A percentile compares a stretch with the other conserved stretches of the same genome.
These are phyloP conservation scores for Penicillium sp. DNA, from an alignment of 2,329 filamentous ascomycete genomes.

Conservation along the genomic window DNA sequence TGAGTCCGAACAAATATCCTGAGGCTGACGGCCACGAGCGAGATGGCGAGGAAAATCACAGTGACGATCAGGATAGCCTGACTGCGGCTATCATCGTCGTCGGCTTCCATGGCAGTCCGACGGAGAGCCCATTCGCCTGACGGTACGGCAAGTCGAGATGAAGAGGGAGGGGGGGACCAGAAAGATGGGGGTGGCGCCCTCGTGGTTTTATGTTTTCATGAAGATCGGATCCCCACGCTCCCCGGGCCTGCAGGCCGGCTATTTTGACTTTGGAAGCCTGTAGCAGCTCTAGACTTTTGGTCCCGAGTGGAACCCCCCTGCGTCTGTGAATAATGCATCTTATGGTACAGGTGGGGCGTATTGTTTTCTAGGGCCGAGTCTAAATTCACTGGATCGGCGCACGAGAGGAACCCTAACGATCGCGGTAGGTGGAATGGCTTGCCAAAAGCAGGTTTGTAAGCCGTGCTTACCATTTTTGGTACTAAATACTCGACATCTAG, in stretches of 20 bases:
- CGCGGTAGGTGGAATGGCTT: neutral
- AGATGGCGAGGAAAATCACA: slow-evolving; percentile 42
- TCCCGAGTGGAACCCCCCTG: slow-evolving; percentile 4
- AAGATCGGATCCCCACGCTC: slow-evolving; percentile 5
- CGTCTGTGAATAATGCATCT: slow-evolving; percentile 1
- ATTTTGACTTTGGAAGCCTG: slow-evolving; percentile 7
- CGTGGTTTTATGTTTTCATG: slow-evolving; percentile 15
- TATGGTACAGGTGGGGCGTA: slow-evolving; percentile 10
- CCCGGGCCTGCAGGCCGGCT: neutral
- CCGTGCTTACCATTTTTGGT: neutral
- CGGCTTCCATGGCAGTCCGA: slow-evolving; percentile 9
- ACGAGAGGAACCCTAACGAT: neutral
- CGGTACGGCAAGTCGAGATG: neutral
- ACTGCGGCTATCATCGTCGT: slow-evolving; percentile 16
- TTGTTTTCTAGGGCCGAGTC: slow-evolving; percentile 14
- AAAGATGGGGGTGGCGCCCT: neutral
- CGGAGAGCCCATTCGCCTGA: slow-evolving; percentile 11
- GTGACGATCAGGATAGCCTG: slow-evolving; percentile 28
- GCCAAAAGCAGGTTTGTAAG: neutral
- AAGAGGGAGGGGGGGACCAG: neutral
- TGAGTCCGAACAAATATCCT: slow-evolving; percentile 44
- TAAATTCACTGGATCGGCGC: slow-evolving; percentile 16
- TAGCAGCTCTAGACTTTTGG: slow-evolving; percentile 6
- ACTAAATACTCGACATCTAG: neutral
- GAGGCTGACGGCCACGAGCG: slow-evolving; percentile 38